Percentiles rank a stretch among this genome's conserved stretches.
phyloP scores from a whole-genome alignment of 2,329 filamentous ascomycete species.

The Pseudodiploospora longispora region DNA sequence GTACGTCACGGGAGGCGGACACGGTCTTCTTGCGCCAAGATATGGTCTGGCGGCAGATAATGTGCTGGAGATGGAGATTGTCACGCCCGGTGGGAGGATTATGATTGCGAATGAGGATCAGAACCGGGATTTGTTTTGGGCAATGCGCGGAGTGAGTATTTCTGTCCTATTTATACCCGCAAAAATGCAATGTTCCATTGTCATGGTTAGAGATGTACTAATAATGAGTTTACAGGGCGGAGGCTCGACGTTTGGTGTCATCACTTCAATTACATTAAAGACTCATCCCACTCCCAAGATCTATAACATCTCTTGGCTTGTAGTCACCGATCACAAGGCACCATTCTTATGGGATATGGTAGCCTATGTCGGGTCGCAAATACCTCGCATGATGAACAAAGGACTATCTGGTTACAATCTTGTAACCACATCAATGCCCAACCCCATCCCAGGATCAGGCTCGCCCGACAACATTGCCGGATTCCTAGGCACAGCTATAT shows the following conservation, averaged over 20 bases:
- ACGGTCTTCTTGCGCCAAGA: conserved; percentile 42
- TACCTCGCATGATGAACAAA: conserved; percentile 39
- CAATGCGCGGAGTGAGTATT: conserved; percentile 44
- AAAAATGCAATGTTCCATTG: neutral
- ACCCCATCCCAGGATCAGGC: conserved; percentile 26
- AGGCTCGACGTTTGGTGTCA: conserved; percentile 52
- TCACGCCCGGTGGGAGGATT: conserved; percentile 43
- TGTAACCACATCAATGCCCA: conserved; percentile 27
- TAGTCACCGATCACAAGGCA: conserved; percentile 19
- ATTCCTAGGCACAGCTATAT: conserved; percentile 23
- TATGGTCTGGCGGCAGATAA: conserved; percentile 57
- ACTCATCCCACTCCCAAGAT: conserved; percentile 37
- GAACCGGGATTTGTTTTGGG: conserved; percentile 56
- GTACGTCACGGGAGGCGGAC: conserved; percentile 54
- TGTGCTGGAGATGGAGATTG: conserved; percentile 49
- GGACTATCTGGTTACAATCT: conserved; percentile 44
- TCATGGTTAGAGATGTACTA: too few species aligned
- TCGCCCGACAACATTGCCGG: conserved; percentile 25
- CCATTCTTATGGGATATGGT: conserved; percentile 38
- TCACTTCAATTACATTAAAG: conserved; percentile 48
- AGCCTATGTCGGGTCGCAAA: conserved; percentile 35
- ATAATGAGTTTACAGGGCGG: conserved; percentile 36
- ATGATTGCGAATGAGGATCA: conserved; percentile 43
- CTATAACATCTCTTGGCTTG: conserved; percentile 12
- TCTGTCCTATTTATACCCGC: neutral